phyloP scores from a whole-genome alignment of 768 basidiomycete genomes.

The Suillus discolor region DNA sequence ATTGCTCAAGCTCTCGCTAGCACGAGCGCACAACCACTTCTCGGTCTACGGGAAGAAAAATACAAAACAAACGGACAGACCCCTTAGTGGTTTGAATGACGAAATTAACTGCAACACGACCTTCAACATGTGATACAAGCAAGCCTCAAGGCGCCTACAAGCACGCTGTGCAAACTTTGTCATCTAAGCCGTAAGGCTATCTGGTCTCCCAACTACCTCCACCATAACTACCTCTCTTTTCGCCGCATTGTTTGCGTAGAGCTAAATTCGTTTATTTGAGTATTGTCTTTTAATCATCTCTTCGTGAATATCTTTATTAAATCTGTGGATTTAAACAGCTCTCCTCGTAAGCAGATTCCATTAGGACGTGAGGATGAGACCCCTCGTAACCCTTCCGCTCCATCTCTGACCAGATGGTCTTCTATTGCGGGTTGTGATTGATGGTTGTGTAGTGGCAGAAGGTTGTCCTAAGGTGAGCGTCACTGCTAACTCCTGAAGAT shows the following conservation, averaged over 20 bases:
- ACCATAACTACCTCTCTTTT: not conserved
- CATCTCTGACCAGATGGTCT: constrained; percentile 74
- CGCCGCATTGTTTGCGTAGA: not conserved
- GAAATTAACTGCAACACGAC: not conserved
- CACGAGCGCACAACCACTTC: not conserved
- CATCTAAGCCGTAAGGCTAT: not conserved
- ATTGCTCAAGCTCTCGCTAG: not conserved
- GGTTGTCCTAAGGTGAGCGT: constrained; percentile 64
- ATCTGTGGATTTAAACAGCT: constrained; percentile 63
- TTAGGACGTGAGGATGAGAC: constrained; percentile 71
- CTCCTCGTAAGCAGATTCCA: constrained; percentile 75
- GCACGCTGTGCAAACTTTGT: not conserved
- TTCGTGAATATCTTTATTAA: constrained; percentile 1
- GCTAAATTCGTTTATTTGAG: not conserved
- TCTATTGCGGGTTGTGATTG: constrained; percentile 91
- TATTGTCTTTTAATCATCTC: not conserved
- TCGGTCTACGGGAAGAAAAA: not conserved
- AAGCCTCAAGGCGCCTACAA: not conserved
- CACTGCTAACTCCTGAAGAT: not conserved
- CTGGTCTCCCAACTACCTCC: not conserved
- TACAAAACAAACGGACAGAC: not conserved
- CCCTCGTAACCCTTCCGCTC: constrained; percentile 40
- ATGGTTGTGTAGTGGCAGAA: constrained; percentile 71
- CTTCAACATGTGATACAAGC: not conserved
- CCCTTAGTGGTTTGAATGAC: not conserved